Evolutionary conservation across 495 filamentous ascomycete genomes (phyloP).

Genomic region (Cairneyella variabilis): DNA sequence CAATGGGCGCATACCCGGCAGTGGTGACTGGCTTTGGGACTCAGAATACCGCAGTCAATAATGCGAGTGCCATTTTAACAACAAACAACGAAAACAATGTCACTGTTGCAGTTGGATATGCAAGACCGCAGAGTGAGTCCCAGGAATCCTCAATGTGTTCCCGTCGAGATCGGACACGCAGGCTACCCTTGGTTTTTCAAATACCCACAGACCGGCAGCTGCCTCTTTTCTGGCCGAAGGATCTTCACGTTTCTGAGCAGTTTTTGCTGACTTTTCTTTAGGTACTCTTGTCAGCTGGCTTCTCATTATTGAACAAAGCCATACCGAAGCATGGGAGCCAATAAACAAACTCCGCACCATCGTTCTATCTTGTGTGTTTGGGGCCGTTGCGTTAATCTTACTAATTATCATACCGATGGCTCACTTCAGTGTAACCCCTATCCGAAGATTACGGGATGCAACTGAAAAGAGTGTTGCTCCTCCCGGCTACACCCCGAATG

Average conservation of each 20-base stretch:
- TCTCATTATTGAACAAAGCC: slow-evolving; percentile 72
- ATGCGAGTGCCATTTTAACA: slow-evolving; percentile 59
- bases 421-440: slow-evolving; percentile 75
- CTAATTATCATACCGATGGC: slow-evolving; percentile 70
- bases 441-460: slow-evolving; percentile 69
- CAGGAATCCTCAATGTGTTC: no score
- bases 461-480: slow-evolving; percentile 73
- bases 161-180: no score
- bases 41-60: slow-evolving; percentile 44
- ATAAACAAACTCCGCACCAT: slow-evolving; percentile 70
- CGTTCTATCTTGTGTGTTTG: slow-evolving; percentile 79
- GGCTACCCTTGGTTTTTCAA: no score
- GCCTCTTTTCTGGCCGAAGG: no score
- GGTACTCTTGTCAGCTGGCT: slow-evolving; percentile 72
- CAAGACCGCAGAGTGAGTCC: slow-evolving; percentile 60
- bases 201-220: no score
- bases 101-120: slow-evolving; percentile 67
- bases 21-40: slow-evolving; percentile 49
- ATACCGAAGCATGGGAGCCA: slow-evolving; percentile 68
- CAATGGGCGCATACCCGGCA: slow-evolving; percentile 51
- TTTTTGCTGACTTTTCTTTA: no score
- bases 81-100: slow-evolving; percentile 64
- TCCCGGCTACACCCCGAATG: slow-evolving; percentile 46
- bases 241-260: no score
- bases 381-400: slow-evolving; percentile 65